Evolutionary conservation across 106 monocot species (phyloP).

Genomic region (Gastrodia elata): DNA sequence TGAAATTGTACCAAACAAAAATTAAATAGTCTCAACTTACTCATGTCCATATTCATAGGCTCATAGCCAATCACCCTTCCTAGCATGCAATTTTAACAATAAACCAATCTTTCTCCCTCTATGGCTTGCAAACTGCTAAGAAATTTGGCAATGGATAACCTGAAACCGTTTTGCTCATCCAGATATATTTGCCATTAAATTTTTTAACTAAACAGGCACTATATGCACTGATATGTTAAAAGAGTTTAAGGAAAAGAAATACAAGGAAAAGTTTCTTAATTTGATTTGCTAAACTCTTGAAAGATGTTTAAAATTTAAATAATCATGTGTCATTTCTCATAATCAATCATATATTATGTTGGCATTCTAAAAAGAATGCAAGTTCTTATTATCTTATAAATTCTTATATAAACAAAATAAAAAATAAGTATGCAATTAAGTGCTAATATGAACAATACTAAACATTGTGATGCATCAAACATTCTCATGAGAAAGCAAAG

Average conservation of each 20-base stretch:
- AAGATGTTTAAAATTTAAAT: background rate
- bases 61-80: background rate
- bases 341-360: background rate
- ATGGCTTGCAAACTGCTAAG: background rate
- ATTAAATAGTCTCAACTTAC: background rate
- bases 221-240: background rate
- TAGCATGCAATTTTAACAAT: background rate
- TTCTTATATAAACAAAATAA: background rate
- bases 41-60: background rate
- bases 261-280: background rate
- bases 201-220: background rate
- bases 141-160: background rate
- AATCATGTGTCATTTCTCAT: background rate
- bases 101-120: background rate
- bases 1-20: no score
- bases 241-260: background rate
- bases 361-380: background rate
- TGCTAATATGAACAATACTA: background rate
- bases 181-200: background rate
- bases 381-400: background rate
- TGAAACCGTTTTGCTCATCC: background rate
- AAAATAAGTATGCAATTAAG: background rate
- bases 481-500: background rate
- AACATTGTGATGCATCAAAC: background rate
- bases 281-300: background rate